Conservation (phyloP, 768 basidiomycete species). For the Collybiopsis confluens region DNA sequence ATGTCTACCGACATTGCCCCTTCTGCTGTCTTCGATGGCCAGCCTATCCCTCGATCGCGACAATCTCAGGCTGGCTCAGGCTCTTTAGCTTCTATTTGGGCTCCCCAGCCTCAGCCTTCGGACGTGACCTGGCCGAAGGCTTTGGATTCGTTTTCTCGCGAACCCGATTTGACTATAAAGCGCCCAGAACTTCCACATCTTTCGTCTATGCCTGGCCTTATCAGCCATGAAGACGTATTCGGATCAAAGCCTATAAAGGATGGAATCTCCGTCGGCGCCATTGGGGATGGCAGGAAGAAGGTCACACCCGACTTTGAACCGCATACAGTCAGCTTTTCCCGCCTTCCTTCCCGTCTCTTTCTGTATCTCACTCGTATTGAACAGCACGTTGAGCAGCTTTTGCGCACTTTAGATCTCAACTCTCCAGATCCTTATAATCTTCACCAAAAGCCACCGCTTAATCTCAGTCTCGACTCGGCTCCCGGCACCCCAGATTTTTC, state of each 20-base stretch:
- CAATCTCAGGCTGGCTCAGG: constrained; percentile 7
- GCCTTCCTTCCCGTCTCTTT: constrained; percentile 17
- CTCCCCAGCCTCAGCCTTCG: constrained; percentile 69
- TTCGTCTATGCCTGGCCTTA: constrained; percentile 18
- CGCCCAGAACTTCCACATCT: constrained; percentile 22
- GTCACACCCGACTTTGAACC: constrained; percentile 47
- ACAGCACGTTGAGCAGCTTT: constrained; percentile 76
- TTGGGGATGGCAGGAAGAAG: constrained; percentile 77
- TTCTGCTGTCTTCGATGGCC: constrained; percentile 1
- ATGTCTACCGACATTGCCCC: constrained; percentile 6
- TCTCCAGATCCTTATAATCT: constrained; percentile 55
- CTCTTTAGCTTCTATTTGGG: constrained; percentile 67
- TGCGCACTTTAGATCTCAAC: constrained; percentile 75
- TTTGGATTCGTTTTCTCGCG: constrained; percentile 57
- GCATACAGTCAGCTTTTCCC: constrained; percentile 42
- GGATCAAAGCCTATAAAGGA: constrained; percentile 49
- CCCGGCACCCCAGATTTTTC: constrained; percentile 64
- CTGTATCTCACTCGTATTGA: constrained; percentile 15
- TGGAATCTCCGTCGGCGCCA: constrained; percentile 71
- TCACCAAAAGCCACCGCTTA: constrained; percentile 37
- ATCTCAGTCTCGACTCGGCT: constrained; percentile 41
- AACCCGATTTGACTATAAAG: constrained; percentile 26
- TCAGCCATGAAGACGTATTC: constrained; percentile 62
- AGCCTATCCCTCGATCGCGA: constrained; percentile 8
- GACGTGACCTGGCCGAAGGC: constrained; percentile 67